Base-by-base conservation (phyloP, 371 early-diverging fungal species). In the Blakeslea trispora region DNA sequence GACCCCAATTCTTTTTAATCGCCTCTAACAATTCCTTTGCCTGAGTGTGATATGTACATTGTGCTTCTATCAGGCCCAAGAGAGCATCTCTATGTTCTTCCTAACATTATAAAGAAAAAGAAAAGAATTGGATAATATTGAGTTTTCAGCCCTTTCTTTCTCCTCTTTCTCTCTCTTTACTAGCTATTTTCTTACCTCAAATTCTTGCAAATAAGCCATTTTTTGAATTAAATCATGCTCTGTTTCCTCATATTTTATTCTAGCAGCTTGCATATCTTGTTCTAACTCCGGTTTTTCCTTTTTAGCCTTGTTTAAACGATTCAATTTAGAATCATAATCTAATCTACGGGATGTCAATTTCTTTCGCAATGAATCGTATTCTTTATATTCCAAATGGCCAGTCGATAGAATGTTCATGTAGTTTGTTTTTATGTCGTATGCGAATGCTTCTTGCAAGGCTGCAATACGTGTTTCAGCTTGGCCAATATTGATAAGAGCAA, bases 261-360 rank as follows among this genome's bases (percentile, higher is more conserved):
- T 93, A 3, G 96, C 88, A 0, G 89, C 86, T 42, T 93, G 86
- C 69, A 91, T 79, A 46, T 96, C 96, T 57, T 97, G 95, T 61
- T 94, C 96, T 53, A 92, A 77, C 41, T 90, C 88, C 7, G 93
- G 89, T 41, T 87, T 91, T 60, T 96, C 95, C 73, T 93, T 95
- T 69, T 93, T 93, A 22, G 86, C 81, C 63, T 91, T 92, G 60
- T 92, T 89, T 18, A 92, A 82, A 59, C 91, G 89, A 72, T 82
- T 84, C 22, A 89, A 69, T 71, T 96, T 96, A 41, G 94, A 85
- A 68, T 98, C 97, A 66, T 91, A 95, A 59, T 98, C 96, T 50
- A 91, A 71, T 52, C 97, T 83, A 34, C 96, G 82, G 53, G 88
- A 86, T 51, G 93, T 93, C 7, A 96, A 77, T 68, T 96, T 96